Percentiles rank a stretch among this genome's conserved stretches.
phyloP scores from a whole-genome alignment of 1,284 basidiomycete species.

The Moesziomyces sp. region DNA sequence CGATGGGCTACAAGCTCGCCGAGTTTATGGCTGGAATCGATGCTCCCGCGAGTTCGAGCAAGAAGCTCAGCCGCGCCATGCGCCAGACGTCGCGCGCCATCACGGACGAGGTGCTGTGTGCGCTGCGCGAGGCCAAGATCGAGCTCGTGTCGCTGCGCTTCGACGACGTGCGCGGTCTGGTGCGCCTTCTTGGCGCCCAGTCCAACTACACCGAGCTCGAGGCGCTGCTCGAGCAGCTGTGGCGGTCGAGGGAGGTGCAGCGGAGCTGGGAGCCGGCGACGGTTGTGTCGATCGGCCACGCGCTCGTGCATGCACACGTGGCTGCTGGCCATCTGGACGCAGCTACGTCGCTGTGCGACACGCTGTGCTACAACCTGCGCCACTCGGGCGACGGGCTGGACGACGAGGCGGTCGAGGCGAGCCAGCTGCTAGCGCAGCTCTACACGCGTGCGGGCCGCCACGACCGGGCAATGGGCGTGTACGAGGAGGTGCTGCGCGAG shows the following conservation, averaged over 20 bases:
- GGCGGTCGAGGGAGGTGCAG: slow-evolving; percentile 5
- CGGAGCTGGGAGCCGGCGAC: slow-evolving; percentile 5
- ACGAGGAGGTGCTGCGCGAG: slow-evolving; percentile 9
- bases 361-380: slow-evolving; percentile 9
- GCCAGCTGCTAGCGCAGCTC: slow-evolving; percentile 1
- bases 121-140: not conserved
- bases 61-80: slow-evolving; percentile 1
- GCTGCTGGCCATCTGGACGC: not conserved
- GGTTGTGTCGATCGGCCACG: slow-evolving; percentile 1
- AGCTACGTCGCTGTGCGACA: slow-evolving; percentile 6
- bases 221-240: slow-evolving; percentile 1
- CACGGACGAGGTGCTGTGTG: slow-evolving; percentile 3
- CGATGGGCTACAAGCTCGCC: slow-evolving; percentile 7
- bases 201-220: slow-evolving; percentile 2
- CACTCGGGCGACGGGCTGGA: slow-evolving; percentile 9
- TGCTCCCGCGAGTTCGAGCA: not conserved
- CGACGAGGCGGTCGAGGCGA: slow-evolving; percentile 5
- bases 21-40: slow-evolving; percentile 1
- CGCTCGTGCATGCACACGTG: slow-evolving; percentile 5
- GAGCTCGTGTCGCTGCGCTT: slow-evolving; percentile 1
- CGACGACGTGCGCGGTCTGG: slow-evolving; percentile 1
- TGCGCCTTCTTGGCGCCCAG: slow-evolving; percentile 2
- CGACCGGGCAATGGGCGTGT: slow-evolving; percentile 1
- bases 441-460: not conserved
- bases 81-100: slow-evolving; percentile 4